Evolutionary conservation across 2,329 filamentous ascomycete species (phyloP), one percentile per base, ranked within the genome.

Genomic region (Simplicillium aogashimaense): DNA sequence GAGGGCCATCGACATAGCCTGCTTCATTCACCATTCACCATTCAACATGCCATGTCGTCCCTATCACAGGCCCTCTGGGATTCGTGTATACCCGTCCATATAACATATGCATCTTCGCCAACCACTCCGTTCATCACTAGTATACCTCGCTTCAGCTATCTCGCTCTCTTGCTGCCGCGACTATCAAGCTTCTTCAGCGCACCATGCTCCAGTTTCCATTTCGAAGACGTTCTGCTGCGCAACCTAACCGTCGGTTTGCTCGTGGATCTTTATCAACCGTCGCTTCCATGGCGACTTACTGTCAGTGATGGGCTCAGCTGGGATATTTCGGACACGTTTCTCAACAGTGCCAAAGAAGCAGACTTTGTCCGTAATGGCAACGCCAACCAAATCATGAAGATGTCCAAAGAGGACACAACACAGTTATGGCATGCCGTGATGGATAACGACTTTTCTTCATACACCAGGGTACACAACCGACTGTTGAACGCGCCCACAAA

Each of bases 351-450:
- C 45, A 81, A 81, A 56, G 77, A 81, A 64, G 88, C 89, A 25
- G 88, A 95, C 60, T 94, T 88, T 50, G 69, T 94, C 38, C 78
- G 89, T 38, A 90, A 92, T 50, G 87, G 88, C 35, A 92, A 84
- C 40, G 87, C 86, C 13, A 88, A 90, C 57, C 82, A 84, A 45
- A 89, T 94, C 53, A 94, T 95, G 86, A 82, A 80, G 40, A 67
- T 95, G 53, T 87, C 83, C 45, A 89, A 88, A 57, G 79, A 85
- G 35, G 81, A 94, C 57, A 92, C 86, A 12, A 86, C 81, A 7
- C 76, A 82, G 28, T 69, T 95, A 29, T 95, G 89, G 87, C 74
- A 81, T 48, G 75, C 85, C 9, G 85, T 94, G 33, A 72, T 82
- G 57, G 76, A 84, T 50, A 84, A 94, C 52, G 79, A 95, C 60